Conservation (phyloP, 805 yeast genomes). For the Barnettozyma vustinii region DNA sequence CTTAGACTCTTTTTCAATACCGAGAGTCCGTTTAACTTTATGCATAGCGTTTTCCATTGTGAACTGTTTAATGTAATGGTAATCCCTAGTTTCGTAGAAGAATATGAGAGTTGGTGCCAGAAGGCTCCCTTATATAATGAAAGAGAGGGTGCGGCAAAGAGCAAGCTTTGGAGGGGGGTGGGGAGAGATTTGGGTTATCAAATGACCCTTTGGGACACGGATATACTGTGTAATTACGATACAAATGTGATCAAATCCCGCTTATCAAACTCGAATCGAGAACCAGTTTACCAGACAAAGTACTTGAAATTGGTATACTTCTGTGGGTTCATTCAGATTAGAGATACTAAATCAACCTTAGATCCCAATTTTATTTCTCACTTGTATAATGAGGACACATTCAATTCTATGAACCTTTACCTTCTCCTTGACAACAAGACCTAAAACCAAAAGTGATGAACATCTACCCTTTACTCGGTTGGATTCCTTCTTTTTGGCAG, state of each 20-base stretch:
- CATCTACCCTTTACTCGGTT: too few species aligned
- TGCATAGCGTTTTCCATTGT: conserved; percentile 4
- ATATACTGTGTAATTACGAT: background rate
- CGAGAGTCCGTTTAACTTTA: background rate
- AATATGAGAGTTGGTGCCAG: too few species aligned
- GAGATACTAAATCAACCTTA: too few species aligned
- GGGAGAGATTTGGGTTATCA: background rate
- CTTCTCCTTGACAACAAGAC: too few species aligned
- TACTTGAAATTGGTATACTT: too few species aligned
- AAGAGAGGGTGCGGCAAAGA: background rate
- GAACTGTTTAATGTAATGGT: background rate
- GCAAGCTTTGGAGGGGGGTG: background rate
- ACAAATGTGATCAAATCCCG: background rate
- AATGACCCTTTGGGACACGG: background rate
- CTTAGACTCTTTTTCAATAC: background rate
- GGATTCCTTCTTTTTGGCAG: too few species aligned
- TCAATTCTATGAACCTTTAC: too few species aligned
- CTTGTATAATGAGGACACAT: too few species aligned
- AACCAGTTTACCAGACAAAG: background rate
- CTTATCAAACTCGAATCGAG: background rate
- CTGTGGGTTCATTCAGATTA: too few species aligned
- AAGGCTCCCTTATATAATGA: background rate
- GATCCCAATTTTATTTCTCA: too few species aligned
- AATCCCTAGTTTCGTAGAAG: too few species aligned
- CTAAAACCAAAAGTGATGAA: too few species aligned